These are phyloP conservation scores for Xylaria sp. DNA, from an alignment of 2,329 filamentous ascomycete species.

Conservation along the genomic window DNA sequence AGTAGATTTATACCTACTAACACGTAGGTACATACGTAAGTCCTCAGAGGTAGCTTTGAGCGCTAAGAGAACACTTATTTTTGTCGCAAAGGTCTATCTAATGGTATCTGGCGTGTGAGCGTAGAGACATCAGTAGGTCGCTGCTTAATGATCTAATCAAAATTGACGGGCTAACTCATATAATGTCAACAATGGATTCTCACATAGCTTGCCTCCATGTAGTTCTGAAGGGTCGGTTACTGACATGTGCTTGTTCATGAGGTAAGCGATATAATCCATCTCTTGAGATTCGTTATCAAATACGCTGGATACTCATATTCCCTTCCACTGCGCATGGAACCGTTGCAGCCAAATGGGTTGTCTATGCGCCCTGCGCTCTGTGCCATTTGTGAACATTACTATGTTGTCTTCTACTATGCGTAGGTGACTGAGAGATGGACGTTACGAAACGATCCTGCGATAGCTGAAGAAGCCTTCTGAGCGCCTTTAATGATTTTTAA, in stretches of 20 bases:
- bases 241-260: background rate
- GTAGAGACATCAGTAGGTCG: background rate
- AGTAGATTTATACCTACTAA: background rate
- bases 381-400: conserved; percentile 43
- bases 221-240: background rate
- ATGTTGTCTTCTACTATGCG: conserved; percentile 43
- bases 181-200: background rate
- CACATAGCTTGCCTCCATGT: background rate
- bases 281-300: conserved; percentile 36
- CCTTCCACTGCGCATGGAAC: conserved; percentile 38
- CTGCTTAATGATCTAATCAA: background rate
- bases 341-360: too few species aligned
- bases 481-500: too few species aligned
- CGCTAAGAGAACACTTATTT: background rate
- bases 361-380: too few species aligned
- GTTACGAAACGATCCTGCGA: background rate
- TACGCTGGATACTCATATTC: conserved; percentile 43
- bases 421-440: conserved; percentile 40
- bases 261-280: conserved; percentile 33
- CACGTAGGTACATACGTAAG: background rate
- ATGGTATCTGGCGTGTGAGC: background rate
- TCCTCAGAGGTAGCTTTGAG: background rate
- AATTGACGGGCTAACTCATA: background rate
- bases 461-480: conserved; percentile 36
- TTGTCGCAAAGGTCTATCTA: background rate